A percentile compares a stretch with the other conserved stretches of the same genome.
Conservation (phyloP, 257 asterid species). For the Solanum sejunctum region DNA sequence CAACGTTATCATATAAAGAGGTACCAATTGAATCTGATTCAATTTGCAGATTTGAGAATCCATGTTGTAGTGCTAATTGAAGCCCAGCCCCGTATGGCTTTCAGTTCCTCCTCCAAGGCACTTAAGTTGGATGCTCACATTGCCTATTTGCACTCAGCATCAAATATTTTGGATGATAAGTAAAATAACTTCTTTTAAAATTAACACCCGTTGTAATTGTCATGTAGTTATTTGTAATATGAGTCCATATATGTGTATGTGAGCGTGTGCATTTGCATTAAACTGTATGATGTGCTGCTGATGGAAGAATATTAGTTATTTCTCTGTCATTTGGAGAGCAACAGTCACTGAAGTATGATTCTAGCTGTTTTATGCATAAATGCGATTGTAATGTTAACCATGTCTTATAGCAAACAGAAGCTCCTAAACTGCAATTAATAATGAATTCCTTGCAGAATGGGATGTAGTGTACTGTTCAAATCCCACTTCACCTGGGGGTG, state of each 20-base stretch:
- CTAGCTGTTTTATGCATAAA: background rate
- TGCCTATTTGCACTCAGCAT: background rate
- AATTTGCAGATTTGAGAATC: too few species aligned
- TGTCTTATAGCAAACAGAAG: background rate
- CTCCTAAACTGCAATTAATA: background rate
- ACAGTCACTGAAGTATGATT: background rate
- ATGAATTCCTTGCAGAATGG: constrained; percentile 50
- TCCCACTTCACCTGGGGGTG: constrained; percentile 93
- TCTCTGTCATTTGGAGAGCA: background rate
- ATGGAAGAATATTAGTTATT: background rate
- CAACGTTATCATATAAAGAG: too few species aligned
- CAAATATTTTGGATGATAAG: background rate
- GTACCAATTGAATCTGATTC: too few species aligned
- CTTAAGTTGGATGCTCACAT: background rate
- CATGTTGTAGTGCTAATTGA: too few species aligned
- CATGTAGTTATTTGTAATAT: background rate
- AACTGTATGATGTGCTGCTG: background rate
- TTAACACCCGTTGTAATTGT: background rate
- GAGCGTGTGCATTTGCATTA: background rate
- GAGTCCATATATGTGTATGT: background rate
- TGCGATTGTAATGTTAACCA: background rate
- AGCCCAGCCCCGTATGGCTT: too few species aligned
- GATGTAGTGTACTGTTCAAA: constrained; percentile 77
- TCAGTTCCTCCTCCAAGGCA: too few species aligned
- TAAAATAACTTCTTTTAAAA: background rate